phyloP scores from a whole-genome alignment of 495 filamentous ascomycete genomes.

The Podospora comata region DNA sequence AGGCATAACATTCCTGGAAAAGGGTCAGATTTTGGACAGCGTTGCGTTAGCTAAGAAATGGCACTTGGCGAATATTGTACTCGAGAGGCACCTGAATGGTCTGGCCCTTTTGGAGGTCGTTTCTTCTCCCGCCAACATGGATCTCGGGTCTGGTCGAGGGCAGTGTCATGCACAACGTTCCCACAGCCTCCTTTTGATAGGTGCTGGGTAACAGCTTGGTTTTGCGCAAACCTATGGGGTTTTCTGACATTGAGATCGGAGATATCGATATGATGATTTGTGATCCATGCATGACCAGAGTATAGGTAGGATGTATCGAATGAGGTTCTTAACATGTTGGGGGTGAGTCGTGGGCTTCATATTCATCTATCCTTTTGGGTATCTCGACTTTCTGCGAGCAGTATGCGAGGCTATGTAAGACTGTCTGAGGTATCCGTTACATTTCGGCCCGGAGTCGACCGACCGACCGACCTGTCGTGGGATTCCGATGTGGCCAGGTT shows the following conservation, averaged over 20 bases:
- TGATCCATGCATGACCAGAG: not conserved
- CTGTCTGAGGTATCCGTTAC: not conserved
- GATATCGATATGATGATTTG: not conserved
- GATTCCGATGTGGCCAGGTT: not conserved
- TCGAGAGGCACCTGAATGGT: not conserved
- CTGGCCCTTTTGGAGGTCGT: not conserved
- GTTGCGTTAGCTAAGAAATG: no score
- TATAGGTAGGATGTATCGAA: no score
- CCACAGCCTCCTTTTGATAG: not conserved
- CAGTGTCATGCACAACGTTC: slow-evolving; percentile 8
- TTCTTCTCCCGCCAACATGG: slow-evolving; percentile 1
- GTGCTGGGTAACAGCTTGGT: not conserved
- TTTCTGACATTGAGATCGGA: not conserved
- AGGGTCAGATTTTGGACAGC: not conserved
- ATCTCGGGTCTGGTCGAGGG: not conserved
- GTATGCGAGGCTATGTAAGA: not conserved
- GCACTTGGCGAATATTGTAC: no score
- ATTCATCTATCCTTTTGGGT: not conserved
- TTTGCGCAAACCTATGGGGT: not conserved
- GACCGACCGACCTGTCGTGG: not conserved
- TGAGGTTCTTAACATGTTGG: not conserved
- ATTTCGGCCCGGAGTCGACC: not conserved
- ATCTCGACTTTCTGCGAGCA: not conserved
- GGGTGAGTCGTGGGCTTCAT: no score
- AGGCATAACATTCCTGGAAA: not conserved